These are phyloP conservation scores for Arthrobotrys musiformis DNA, from an alignment of 2,329 filamentous ascomycete genomes.

Conservation along the genomic window DNA sequence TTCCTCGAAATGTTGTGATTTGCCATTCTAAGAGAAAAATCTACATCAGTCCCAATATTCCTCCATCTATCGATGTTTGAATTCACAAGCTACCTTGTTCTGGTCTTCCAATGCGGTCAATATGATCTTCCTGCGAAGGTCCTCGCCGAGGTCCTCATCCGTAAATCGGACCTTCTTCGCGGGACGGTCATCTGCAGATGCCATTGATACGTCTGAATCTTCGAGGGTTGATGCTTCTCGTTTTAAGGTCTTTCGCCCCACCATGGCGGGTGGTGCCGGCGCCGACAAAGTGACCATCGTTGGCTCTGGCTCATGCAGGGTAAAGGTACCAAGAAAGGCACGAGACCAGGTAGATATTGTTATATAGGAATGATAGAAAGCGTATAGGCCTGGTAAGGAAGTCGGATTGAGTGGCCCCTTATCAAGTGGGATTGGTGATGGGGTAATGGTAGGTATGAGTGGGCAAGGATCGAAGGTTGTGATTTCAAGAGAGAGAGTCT, in stretches of 20 bases:
- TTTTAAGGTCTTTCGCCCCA: conserved; percentile 35
- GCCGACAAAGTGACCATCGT: conserved; percentile 48
- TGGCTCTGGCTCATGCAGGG: conserved; percentile 32
- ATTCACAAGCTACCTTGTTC: conserved; percentile 25
- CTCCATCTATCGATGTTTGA: not conserved
- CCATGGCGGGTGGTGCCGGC: conserved; percentile 43
- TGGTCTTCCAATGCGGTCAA: conserved; percentile 45
- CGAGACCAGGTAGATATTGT: conserved; percentile 3
- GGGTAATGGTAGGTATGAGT: not conserved
- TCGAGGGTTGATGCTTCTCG: conserved; percentile 49
- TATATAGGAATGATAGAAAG: not conserved
- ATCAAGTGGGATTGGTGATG: conserved; percentile 21
- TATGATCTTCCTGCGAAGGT: conserved; percentile 48
- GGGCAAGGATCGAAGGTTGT: conserved; percentile 7
- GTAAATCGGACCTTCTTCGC: conserved; percentile 53
- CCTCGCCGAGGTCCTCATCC: conserved; percentile 42
- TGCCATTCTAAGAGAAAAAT: conserved; percentile 11
- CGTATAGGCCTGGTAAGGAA: not conserved
- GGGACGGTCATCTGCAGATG: conserved; percentile 32
- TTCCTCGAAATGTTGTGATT: conserved; percentile 49
- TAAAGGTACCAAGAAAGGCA: conserved; percentile 2
- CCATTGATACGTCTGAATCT: conserved; percentile 44
- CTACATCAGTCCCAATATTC: not conserved
- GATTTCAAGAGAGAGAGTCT: conserved; percentile 15
- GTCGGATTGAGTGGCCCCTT: conserved; percentile 11